Evolutionary conservation across 176 grass and related monocot genomes (phyloP), one percentile per base, ranked within the genome.

Genomic region (Hsuehochloa calcarea): DNA sequence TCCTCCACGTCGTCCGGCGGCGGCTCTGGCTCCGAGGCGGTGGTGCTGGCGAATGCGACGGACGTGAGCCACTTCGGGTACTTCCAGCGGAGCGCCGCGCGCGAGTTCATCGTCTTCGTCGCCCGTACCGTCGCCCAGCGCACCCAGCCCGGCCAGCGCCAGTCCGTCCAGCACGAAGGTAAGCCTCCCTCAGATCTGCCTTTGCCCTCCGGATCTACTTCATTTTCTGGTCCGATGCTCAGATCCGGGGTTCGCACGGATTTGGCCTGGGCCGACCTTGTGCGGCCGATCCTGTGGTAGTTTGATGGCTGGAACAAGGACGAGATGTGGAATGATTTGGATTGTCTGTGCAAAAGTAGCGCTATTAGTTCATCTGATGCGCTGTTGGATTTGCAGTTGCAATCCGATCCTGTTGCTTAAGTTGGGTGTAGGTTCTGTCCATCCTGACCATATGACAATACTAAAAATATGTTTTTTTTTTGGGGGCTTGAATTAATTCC

Each of bases 81-180:
- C 86, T 96, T 99, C 86, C 91, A 92, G 81, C 82, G 91, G 39
- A 38, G 79, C 65, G 91, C 90, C 25, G 93, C 93, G 52, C 91
- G 85, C 15, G 93, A 99, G 78, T 94, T 99, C 84, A 99, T 99
- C 76, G 58, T 91, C 64, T 94, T 99, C 73, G 93, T 99, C 49
- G 86, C 86, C 10, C 93, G 96, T 50, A 96, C 91, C 69, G 91
- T 96, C 73, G 87, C 96, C 66, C 88, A 96, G 81, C 90, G 93
- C 29, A 96, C 93, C 3, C 68, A 89, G 1, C 74, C 86, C 15
- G 86, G 90, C 79, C 97, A 99, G 72, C 90, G 91, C 65, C 96
- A 99, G 84, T 94, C 96, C 13, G 90, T 99, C 34, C 91, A 99
- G 51, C 96, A 96, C 77, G 93, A 99, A 92, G 96, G 96, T 99